Base-by-base conservation (phyloP, 1,284 basidiomycete genomes). In the Ustilago tritici region DNA sequence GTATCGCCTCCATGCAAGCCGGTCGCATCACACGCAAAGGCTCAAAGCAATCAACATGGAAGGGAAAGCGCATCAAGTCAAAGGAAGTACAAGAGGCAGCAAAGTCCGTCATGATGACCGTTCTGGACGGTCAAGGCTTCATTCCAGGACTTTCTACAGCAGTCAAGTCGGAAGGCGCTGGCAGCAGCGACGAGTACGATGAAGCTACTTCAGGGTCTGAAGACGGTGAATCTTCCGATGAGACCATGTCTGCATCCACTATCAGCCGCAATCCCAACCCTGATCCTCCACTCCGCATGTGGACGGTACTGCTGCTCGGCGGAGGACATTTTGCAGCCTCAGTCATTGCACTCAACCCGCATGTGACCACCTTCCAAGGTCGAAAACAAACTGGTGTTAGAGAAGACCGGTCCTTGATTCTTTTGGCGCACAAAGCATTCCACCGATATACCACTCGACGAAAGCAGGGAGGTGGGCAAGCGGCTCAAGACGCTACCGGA, bases 301-400 rank as follows among this genome's bases (percentile, higher is more conserved):
- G 95, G 92, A 94, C 95, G 0, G 87, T 98, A 88, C 92, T 98
- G 82, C 95, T 98, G 93, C 91, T 93, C 50, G 96, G 96, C 0
- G 95, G 97, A 7, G 96, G 96, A 14, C 95, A 99, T 87, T 99
- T 99, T 87, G 95, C 96, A 9, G 95, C 95, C 15, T 92, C 94
- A 62, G 89, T 98, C 34, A 92, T 95, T 85, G 89, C 75, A 70
- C 89, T 84, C 83, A 89, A 68, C 34, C 88, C 88, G 2, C 78
- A 83, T 56, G 58, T 76, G 31, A 70, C 71, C 34, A 76, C 75
- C 19, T 69, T 65, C 35, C 50, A 46, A 8, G 63, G 66, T 19
- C 73, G 72, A 56, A 63, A 62, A 28, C 59, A 59, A 19, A 59
- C 68, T 17, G 47, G 62, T 35, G 56, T 53, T 32, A 40, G 65